A percentile compares a stretch with the other conserved stretches of the same genome.
phyloP scores from a whole-genome alignment of 441 rosid genomes.

The Adansonia gregorii region DNA sequence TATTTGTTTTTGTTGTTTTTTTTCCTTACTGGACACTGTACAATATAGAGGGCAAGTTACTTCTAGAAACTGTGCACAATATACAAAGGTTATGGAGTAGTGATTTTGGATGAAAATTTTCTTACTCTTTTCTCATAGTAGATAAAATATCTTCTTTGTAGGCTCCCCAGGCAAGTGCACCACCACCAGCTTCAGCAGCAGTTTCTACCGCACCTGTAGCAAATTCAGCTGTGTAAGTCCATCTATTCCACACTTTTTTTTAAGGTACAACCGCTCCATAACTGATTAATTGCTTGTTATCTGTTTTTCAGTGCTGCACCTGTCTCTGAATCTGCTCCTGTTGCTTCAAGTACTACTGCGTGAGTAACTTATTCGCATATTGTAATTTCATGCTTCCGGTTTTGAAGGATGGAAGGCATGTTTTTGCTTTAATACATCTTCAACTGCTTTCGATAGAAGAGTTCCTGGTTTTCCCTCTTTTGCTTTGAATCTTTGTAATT shows the following conservation, averaged over 20 bases:
- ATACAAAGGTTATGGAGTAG: background rate
- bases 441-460: background rate
- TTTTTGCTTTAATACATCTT: background rate
- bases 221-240: constrained; percentile 41
- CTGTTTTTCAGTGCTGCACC: constrained; percentile 13
- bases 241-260: background rate
- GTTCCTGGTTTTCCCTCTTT: background rate
- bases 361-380: constrained; percentile 31
- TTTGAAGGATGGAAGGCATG: background rate
- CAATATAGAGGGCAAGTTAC: background rate
- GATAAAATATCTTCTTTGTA: constrained; percentile 24
- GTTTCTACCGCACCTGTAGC: constrained; percentile 39
- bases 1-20: background rate
- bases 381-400: constrained; percentile 17
- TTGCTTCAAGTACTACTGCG: constrained; percentile 35
- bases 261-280: background rate
- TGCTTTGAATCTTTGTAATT: background rate
- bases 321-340: constrained; percentile 34
- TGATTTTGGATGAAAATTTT: background rate
- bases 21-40: background rate
- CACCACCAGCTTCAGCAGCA: constrained; percentile 44
- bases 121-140: background rate
- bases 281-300: background rate
- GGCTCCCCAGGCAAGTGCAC: constrained; percentile 52
- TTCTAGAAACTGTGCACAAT: background rate